These are phyloP conservation scores for Plasmodium vivax DNA, from an alignment of 169 alveolate genomes.

Conservation along the genomic window DNA sequence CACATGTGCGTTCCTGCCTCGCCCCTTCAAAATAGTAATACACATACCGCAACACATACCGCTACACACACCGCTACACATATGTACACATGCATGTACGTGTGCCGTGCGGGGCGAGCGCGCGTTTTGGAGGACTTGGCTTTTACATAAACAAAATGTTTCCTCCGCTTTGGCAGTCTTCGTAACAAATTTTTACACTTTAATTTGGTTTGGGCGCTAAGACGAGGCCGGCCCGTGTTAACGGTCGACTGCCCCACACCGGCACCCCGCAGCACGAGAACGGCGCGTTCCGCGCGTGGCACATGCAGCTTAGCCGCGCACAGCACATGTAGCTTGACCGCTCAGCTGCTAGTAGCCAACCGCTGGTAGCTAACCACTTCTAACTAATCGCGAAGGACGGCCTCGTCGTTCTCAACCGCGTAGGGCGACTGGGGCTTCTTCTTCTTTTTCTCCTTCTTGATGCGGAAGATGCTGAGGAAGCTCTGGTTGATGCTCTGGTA, in stretches of 20 bases:
- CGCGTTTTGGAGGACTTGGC: not conserved
- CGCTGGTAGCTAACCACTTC: too few relatives aligned
- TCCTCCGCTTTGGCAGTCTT: not conserved
- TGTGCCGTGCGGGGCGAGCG: not conserved
- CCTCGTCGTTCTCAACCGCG: constrained; percentile 6
- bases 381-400: not conserved
- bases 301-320: too few relatives aligned
- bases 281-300: not conserved
- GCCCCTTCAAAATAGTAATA: not conserved
- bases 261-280: not conserved
- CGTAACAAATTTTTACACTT: not conserved
- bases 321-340: not conserved
- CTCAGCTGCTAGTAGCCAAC: not conserved
- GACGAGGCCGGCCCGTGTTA: not conserved
- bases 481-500: constrained; percentile 71
- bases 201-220: not conserved
- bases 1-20: not conserved
- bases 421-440: not conserved
- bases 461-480: constrained; percentile 57
- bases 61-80: not conserved
- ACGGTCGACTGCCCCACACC: not conserved
- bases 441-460: constrained; percentile 54
- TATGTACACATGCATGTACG: not conserved
- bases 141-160: constrained; percentile 1
- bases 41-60: not conserved